Conservation (phyloP, 2,329 filamentous ascomycete genomes). For the Raffaelea arxii region DNA sequence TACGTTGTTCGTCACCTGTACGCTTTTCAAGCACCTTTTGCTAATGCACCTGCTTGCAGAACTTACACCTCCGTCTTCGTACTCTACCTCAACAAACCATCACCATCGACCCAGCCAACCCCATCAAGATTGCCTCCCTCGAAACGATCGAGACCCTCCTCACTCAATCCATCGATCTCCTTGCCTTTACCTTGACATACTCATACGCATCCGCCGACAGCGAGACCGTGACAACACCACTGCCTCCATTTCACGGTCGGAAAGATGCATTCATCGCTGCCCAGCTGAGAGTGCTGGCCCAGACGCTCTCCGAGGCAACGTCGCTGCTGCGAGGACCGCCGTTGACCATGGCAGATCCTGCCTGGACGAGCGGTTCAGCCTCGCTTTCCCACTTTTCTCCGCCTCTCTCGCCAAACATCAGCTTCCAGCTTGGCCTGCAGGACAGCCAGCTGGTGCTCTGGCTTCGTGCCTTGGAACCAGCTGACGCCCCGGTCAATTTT, state of each 20-base stretch:
- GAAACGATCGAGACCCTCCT: conserved; percentile 65
- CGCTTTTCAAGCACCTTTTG: neutral
- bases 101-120: conserved; percentile 35
- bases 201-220: neutral
- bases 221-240: neutral
- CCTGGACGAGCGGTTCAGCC: conserved; percentile 35
- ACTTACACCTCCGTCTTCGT: conserved; percentile 66
- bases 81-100: conserved; percentile 49
- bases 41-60: conserved; percentile 32
- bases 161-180: conserved; percentile 73
- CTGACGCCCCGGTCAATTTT: conserved; percentile 48
- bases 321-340: conserved; percentile 46
- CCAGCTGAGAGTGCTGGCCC: conserved; percentile 45
- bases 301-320: conserved; percentile 41
- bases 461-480: conserved; percentile 60
- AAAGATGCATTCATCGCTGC: conserved; percentile 35
- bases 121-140: conserved; percentile 58
- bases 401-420: conserved; percentile 53
- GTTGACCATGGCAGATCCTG: conserved; percentile 25
- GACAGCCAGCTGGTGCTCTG: conserved; percentile 62
- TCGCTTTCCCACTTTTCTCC: conserved; percentile 34
- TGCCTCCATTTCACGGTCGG: neutral
- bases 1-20: conserved; percentile 31
- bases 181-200: conserved; percentile 67
- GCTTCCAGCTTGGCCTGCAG: conserved; percentile 61